A percentile compares a stretch with the other conserved stretches of the same genome.
Conservation (phyloP, 164 flowering plant genomes). For the Berberis thunbergii region DNA sequence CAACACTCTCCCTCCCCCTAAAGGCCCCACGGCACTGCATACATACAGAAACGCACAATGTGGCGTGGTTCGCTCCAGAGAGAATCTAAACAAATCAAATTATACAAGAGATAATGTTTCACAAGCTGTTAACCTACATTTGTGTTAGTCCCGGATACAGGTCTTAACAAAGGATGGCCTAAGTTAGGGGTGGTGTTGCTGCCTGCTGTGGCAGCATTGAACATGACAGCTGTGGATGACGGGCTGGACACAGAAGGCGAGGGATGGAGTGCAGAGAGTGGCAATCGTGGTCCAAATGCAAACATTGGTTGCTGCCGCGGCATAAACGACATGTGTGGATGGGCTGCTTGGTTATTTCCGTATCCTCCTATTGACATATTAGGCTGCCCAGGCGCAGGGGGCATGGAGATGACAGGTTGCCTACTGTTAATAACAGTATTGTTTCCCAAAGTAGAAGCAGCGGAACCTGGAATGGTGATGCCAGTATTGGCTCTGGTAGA, state of each 20-base stretch:
- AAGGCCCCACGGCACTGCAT: no score
- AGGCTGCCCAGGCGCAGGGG: conserved; percentile 43
- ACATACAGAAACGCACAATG: no score
- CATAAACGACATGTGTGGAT: conserved; percentile 68
- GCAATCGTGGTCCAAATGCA: conserved; percentile 64
- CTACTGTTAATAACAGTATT: conserved; percentile 27
- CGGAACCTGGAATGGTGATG: conserved; percentile 17
- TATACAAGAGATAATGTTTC: conserved; percentile 4
- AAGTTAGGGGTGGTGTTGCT: conserved; percentile 31
- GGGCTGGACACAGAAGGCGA: conserved; percentile 32
- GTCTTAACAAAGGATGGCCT: conserved; percentile 57
- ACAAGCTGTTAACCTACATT: conserved; percentile 40
- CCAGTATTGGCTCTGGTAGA: conserved; percentile 29
- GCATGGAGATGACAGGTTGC: conserved; percentile 39
- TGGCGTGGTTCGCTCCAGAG: no score
- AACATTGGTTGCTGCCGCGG: conserved; percentile 65
- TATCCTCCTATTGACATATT: conserved; percentile 35
- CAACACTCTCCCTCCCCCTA: no score
- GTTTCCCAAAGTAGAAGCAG: conserved; percentile 27
- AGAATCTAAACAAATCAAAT: conserved; percentile 1
- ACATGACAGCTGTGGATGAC: conserved; percentile 30
- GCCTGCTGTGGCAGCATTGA: conserved; percentile 20
- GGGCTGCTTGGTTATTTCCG: conserved; percentile 38
- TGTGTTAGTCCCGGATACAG: conserved; percentile 58
- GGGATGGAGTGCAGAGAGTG: conserved; percentile 66